Evolutionary conservation across 306 rosid species (phyloP), one percentile per base, ranked within the genome.

Genomic region (Cicer cuneatum): DNA sequence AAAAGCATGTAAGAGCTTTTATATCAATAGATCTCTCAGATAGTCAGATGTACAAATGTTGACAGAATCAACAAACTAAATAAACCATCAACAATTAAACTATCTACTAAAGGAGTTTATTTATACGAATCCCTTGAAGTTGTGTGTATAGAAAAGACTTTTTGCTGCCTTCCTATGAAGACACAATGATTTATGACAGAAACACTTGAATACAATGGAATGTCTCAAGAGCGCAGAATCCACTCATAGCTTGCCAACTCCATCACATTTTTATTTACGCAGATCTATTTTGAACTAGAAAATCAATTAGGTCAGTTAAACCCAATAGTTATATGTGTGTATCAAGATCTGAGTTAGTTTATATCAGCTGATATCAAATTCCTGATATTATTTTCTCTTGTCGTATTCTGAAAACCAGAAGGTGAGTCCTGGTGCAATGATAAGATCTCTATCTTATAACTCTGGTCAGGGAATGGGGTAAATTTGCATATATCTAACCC

Each of bases 11-110:
- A 15, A 10, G 8, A 33, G 2, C 3, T 59, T 74, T 40, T 48
- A 35, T 13, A 82, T 33, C 40, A 66, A 66, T 43, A 21, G 62
- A 40, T 80, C 38, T 47, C 61, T 60, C 37, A 29, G n/a, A n/a
- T n/a, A n/a, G n/a, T n/a, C n/a, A n/a, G 16, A 12, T 37, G 19
- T 57, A 80, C 41, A 37, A 10, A 1, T 14, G 33, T 39, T 42
- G 41, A 7, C 29, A 14, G 66, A 70, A 66, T 58, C 21, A 43
- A 14, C 39, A 40, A 65, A 67, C 40, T 59, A 24, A 67, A 80
- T 48, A 29, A 66, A 48, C 56, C 63, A 72, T 49, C 54, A 51
- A 19, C 9, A 54, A 46, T 18, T 72, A 45, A 45, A 61, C 49
- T 39, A 71, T 47, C 12, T 16, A 41, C 58, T 47, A 58, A 6